Conservation (phyloP, 2,329 filamentous ascomycete species). For the Juglanconis sp. region DNA sequence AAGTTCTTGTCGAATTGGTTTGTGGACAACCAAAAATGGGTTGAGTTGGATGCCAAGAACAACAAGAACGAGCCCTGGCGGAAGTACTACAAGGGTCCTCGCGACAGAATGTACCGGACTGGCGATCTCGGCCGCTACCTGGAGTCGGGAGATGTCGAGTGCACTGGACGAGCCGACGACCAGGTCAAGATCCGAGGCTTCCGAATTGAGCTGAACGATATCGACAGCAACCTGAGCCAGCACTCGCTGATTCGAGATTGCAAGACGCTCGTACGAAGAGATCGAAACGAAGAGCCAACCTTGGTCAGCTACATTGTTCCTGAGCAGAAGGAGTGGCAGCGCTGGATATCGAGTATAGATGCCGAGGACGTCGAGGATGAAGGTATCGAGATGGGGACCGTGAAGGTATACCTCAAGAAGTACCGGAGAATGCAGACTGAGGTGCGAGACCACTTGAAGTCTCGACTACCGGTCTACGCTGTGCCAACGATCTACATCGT, state of each 20-base stretch:
- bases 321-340: slow-evolving; percentile 69
- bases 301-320: slow-evolving; percentile 90
- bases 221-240: slow-evolving; percentile 76
- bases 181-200: slow-evolving; percentile 97
- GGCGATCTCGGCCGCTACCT: slow-evolving; percentile 81
- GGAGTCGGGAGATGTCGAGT: slow-evolving; percentile 67
- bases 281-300: slow-evolving; percentile 80
- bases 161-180: slow-evolving; percentile 75
- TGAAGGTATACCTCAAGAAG: slow-evolving; percentile 40
- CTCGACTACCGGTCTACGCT: slow-evolving; percentile 69
- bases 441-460: slow-evolving; percentile 64
- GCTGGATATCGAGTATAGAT: slow-evolving; percentile 58
- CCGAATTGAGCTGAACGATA: slow-evolving; percentile 90
- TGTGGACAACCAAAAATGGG: slow-evolving; percentile 69
- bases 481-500: slow-evolving; percentile 73
- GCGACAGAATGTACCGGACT: slow-evolving; percentile 82
- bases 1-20: slow-evolving; percentile 91
- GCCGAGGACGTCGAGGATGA: slow-evolving; percentile 55
- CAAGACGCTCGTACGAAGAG: slow-evolving; percentile 78
- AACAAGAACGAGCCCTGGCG: slow-evolving; percentile 69
- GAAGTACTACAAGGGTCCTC: slow-evolving; percentile 72
- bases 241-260: slow-evolving; percentile 77
- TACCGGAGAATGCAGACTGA: slow-evolving; percentile 46
- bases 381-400: slow-evolving; percentile 42
- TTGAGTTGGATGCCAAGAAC: slow-evolving; percentile 57